Base-by-base conservation (phyloP, 148 eudicot genomes). In the Nepenthes gracilis region DNA sequence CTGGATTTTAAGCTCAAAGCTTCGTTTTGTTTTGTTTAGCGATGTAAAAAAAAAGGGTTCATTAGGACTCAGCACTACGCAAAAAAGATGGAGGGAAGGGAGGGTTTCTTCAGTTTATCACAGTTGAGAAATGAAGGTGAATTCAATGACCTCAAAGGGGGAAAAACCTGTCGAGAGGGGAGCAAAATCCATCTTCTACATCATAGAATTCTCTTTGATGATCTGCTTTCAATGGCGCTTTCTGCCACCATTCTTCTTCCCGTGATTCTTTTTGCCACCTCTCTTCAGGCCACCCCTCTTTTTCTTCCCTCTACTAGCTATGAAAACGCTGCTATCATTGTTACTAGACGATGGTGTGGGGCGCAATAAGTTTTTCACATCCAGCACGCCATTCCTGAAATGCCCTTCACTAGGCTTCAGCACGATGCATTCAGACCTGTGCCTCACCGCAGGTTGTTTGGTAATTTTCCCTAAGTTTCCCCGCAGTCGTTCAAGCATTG, bases 371-470 rank as follows among this genome's bases (percentile, higher is more conserved):
- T 75, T 77, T 58, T 85, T 81, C 35, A 87, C 97, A 77, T 91
- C 81, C 51, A 91, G 84, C 48, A 87, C 72, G 37, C 97, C 96
- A 43, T 87, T 87, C 67, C 76, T 79, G 77, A 91, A 91, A 64
- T 51, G 43, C 6, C 97, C 97, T 72, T 60, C 83, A 33, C 84
- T 81, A 62, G 96, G 68, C 83, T 58, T 87, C 74, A 91, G 72
- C 62, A 81, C 84, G 35, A 71, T 70, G 53, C 75, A 71, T 68
- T 82, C 89, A 9, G 71, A 81, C 68, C 47, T 80, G 48, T 77
- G 81, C 69, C 64, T 79, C 62, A 74, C 83, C 33, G 64, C 51
- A 14, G 35, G 70, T 58, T 35, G 71, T 65, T 75, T 83, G 15
- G 62, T 15, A 53, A 57, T 72, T 32, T 57, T 67, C 12, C 71